phyloP scores from a whole-genome alignment of 2,329 filamentous ascomycete genomes.

The Byssochlamys sp. region DNA sequence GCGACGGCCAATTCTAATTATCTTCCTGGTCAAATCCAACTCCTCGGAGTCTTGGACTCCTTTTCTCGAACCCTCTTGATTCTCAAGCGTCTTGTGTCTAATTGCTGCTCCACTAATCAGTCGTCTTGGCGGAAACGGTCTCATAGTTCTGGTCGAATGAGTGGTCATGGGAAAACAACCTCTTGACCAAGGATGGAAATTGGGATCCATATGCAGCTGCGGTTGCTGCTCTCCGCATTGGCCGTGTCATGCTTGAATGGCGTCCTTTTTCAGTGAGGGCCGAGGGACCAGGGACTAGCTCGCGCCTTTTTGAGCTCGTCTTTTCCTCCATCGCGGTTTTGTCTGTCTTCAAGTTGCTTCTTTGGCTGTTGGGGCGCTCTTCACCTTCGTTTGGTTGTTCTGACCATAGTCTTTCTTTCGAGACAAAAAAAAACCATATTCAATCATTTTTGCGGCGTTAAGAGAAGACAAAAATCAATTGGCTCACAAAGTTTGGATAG shows the following conservation, averaged over 20 bases:
- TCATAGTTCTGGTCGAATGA: not conserved
- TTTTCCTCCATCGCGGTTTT: not conserved
- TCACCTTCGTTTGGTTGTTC: constrained; percentile 2
- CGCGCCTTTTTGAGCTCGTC: not conserved
- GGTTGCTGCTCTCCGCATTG: not conserved
- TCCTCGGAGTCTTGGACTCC: not conserved
- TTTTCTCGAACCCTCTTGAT: not conserved
- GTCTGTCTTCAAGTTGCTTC: not conserved
- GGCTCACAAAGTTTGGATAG: not conserved
- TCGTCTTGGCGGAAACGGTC: not conserved
- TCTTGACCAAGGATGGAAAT: not conserved
- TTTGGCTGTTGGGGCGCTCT: not conserved
- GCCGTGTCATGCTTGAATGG: not conserved
- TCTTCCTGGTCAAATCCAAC: not conserved
- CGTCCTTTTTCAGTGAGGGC: not conserved
- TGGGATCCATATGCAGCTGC: not conserved
- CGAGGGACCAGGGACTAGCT: not conserved
- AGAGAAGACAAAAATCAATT: not conserved
- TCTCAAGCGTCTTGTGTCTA: not conserved
- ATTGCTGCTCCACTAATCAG: not conserved
- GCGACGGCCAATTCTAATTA: not conserved
- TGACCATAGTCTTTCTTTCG: constrained; percentile 17
- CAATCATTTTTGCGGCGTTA: constrained; percentile 12
- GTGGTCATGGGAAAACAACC: not conserved
- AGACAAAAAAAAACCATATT: not conserved